Conservation (phyloP, 345 rosid species). For the Eucalyptus curtisii region DNA sequence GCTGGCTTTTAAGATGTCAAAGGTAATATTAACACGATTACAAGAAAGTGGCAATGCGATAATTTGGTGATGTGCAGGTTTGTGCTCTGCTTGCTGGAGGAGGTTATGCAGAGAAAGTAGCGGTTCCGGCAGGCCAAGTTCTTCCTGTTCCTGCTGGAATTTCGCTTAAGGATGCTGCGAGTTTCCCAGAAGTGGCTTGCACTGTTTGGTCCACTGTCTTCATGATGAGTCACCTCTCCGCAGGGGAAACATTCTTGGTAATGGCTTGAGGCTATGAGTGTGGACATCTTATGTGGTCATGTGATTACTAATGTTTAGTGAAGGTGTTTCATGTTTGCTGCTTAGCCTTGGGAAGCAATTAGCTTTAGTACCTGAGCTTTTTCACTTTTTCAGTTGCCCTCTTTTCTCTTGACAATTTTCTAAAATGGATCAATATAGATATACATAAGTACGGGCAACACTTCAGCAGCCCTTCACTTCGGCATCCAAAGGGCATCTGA, state of each 20-base stretch:
- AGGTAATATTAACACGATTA: background rate
- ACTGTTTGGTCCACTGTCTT: slow-evolving; percentile 90
- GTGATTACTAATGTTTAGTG: background rate
- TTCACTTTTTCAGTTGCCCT: background rate
- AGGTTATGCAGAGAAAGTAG: slow-evolving; percentile 80
- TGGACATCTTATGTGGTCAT: background rate
- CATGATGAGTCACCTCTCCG: slow-evolving; percentile 53
- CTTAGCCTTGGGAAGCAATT: background rate
- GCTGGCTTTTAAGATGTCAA: background rate
- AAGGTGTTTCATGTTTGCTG: background rate
- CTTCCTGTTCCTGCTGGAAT: slow-evolving; percentile 52
- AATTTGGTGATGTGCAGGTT: slow-evolving; percentile 19
- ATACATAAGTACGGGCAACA: background rate
- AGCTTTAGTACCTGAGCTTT: background rate
- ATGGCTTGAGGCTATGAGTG: background rate
- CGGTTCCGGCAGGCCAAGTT: slow-evolving; percentile 59
- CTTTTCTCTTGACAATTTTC: background rate
- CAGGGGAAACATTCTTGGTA: slow-evolving; percentile 74
- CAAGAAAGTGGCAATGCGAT: background rate
- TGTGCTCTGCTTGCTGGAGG: slow-evolving; percentile 93
- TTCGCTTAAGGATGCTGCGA: slow-evolving; percentile 51
- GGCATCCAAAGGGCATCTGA: background rate
- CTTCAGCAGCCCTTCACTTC: background rate
- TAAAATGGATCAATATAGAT: background rate
- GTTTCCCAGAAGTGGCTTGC: slow-evolving; percentile 83